Evolutionary conservation across 1,139 yeast genomes (phyloP).

Genomic region (Blastobotrys apis): DNA sequence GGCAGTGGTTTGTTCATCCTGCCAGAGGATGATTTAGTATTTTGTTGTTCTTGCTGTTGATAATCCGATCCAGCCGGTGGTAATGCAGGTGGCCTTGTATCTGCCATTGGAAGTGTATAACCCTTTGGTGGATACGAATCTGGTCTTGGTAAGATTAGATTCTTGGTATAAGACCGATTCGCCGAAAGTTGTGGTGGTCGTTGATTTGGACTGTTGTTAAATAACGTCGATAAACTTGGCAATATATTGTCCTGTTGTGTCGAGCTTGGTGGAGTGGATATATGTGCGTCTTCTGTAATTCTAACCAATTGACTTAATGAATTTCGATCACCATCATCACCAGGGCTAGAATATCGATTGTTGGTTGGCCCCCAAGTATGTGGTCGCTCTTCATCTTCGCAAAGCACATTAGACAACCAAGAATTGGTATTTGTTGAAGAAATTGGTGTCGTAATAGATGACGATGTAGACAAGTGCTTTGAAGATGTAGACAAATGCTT

Average conservation of each 20-base stretch:
- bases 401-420: constrained; percentile 31
- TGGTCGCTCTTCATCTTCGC: constrained; percentile 31
- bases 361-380: constrained; percentile 34
- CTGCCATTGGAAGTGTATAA: constrained; percentile 27
- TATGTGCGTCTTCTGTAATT: constrained; percentile 30
- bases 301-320: constrained; percentile 28
- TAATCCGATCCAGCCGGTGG: constrained; percentile 25
- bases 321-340: constrained; percentile 27
- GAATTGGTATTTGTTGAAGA: constrained; percentile 27
- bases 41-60: background rate
- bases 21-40: constrained; percentile 11
- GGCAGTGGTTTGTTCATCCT: constrained; percentile 32
- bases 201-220: constrained; percentile 11
- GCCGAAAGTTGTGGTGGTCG: constrained; percentile 27
- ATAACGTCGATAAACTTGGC: constrained; percentile 23
- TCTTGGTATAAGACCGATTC: constrained; percentile 29
- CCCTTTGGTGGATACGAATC: constrained; percentile 30
- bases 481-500: constrained; percentile 23
- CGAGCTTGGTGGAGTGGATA: constrained; percentile 24
- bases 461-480: constrained; percentile 22
- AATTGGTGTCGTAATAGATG: constrained; percentile 27
- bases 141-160: constrained; percentile 29
- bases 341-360: constrained; percentile 25
- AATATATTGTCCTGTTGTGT: constrained; percentile 13
- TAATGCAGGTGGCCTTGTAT: constrained; percentile 28